These are phyloP conservation scores for Poa pratensis DNA, from an alignment of 176 grass and related monocot species.

Conservation along the genomic window DNA sequence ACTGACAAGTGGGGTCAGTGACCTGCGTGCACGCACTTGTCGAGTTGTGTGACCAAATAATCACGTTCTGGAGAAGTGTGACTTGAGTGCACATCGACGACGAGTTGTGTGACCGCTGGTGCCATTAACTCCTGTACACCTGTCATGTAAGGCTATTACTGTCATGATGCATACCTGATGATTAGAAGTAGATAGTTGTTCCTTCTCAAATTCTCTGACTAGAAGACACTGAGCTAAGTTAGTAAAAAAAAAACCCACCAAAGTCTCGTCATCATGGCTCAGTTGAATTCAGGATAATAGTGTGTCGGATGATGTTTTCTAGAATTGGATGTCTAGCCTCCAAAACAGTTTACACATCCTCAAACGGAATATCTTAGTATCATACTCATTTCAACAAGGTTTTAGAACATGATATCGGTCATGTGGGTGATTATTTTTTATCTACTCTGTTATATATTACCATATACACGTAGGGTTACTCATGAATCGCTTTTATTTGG, in stretches of 20 bases:
- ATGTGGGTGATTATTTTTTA: not conserved
- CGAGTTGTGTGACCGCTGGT: too few relatives aligned
- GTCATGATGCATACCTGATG: not conserved
- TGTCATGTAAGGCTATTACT: not conserved
- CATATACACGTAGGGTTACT: not conserved
- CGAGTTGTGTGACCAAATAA: too few relatives aligned
- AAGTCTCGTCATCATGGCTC: too few relatives aligned
- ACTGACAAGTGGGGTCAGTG: too few relatives aligned
- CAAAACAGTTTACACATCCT: not conserved
- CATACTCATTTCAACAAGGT: not conserved
- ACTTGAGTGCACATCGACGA: too few relatives aligned
- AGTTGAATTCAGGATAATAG: too few relatives aligned
- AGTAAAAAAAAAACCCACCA: too few relatives aligned
- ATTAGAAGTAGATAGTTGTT: not conserved
- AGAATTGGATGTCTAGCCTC: not conserved
- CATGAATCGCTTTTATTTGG: not conserved
- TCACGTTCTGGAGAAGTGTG: too few relatives aligned
- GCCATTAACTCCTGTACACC: too few relatives aligned
- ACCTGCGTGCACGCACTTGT: too few relatives aligned
- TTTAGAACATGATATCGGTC: not conserved
- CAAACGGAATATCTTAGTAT: not conserved
- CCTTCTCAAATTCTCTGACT: not conserved
- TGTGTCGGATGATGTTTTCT: too few relatives aligned
- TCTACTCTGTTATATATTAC: not conserved
- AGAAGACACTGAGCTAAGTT: not conserved